Conservation (phyloP, 148 eudicot species). For the Rhododendron molle region DNA sequence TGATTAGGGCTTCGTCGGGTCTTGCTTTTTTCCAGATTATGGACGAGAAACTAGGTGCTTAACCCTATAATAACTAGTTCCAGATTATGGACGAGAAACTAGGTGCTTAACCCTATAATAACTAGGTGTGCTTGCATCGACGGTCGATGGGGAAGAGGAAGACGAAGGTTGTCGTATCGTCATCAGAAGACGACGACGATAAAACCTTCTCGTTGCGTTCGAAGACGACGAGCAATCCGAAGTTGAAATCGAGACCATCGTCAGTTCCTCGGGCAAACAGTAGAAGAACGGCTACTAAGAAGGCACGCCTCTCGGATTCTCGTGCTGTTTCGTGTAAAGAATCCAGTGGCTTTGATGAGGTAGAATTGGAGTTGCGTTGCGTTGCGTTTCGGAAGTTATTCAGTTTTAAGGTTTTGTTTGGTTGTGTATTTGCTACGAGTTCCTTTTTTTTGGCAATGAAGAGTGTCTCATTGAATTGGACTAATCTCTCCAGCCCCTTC, state of each 20-base stretch:
- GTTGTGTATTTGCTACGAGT: background rate
- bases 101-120: background rate
- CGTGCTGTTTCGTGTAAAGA: conserved; percentile 6
- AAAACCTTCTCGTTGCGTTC: conserved; percentile 6
- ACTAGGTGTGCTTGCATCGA: background rate
- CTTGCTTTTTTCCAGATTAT: background rate
- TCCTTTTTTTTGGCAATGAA: background rate
- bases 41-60: background rate
- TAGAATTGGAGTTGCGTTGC: background rate
- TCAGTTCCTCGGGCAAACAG: conserved; percentile 31
- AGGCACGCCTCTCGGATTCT: conserved; percentile 28
- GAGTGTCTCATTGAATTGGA: background rate
- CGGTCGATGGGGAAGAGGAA: conserved; percentile 42
- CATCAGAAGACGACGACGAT: conserved; percentile 50
- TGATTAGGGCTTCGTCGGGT: background rate
- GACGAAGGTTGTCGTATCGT: conserved; percentile 28
- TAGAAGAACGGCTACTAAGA: conserved; percentile 35
- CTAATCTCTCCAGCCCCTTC: background rate
- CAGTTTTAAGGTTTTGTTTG: background rate
- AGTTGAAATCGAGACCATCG: conserved; percentile 18
- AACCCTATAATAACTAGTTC: background rate
- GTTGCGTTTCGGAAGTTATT: background rate
- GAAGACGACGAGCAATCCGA: conserved; percentile 4
- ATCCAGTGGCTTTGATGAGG: conserved; percentile 40
- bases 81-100: background rate